These are phyloP conservation scores for Coniochaeta sp. DNA, from an alignment of 2,329 filamentous ascomycete genomes.

Conservation along the genomic window DNA sequence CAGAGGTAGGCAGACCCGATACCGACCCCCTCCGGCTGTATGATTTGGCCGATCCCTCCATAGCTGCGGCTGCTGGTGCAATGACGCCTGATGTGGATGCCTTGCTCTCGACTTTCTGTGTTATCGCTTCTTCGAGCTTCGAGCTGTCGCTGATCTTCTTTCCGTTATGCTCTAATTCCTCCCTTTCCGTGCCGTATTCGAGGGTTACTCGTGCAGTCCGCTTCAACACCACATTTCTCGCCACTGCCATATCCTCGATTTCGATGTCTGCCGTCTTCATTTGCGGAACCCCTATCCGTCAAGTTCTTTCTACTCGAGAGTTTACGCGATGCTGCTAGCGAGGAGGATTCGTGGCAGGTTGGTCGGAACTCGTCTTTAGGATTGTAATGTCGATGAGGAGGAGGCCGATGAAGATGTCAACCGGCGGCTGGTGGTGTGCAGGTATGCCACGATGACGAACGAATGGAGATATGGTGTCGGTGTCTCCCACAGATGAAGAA, in stretches of 20 bases:
- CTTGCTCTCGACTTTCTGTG: background rate
- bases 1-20: background rate
- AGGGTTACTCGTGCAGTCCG: constrained; percentile 10
- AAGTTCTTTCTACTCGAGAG: background rate
- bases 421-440: background rate
- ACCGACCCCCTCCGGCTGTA: background rate
- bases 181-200: constrained; percentile 9
- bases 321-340: background rate
- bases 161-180: constrained; percentile 6
- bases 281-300: background rate
- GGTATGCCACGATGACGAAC: background rate
- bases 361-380: background rate
- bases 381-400: background rate
- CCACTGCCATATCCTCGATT: constrained; percentile 3
- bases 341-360: background rate
- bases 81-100: background rate
- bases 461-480: background rate
- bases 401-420: background rate
- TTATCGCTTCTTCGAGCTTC: background rate
- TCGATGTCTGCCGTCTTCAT: background rate
- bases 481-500: background rate
- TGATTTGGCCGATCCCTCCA: background rate
- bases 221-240: constrained; percentile 10
- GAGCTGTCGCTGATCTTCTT: background rate
- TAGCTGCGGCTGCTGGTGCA: background rate